A percentile compares a stretch with the other conserved stretches of the same genome.
phyloP scores from a whole-genome alignment of 345 rosid species.

The Punica granatum region DNA sequence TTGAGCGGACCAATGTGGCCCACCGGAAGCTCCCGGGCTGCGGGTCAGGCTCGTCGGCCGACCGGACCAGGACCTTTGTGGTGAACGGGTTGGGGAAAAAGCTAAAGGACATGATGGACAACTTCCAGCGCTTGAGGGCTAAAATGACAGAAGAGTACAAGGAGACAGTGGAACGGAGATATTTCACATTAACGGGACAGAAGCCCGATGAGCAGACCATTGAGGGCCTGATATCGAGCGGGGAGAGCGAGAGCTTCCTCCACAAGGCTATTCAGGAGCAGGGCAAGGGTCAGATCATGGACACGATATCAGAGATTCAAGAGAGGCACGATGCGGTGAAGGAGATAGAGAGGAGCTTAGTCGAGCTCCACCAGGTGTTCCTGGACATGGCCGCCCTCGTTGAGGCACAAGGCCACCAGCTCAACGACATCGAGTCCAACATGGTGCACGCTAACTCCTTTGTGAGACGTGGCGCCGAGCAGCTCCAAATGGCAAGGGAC shows the following conservation, averaged over 20 bases:
- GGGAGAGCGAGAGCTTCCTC: conserved; percentile 75
- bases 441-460: conserved; percentile 77
- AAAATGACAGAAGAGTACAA: conserved; percentile 55
- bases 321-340: conserved; percentile 78
- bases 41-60: conserved; percentile 76
- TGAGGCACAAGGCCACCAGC: conserved; percentile 85
- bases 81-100: conserved; percentile 72
- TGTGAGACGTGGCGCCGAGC: conserved; percentile 61
- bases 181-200: conserved; percentile 71
- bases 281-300: conserved; percentile 77
- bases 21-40: conserved; percentile 52
- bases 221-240: conserved; percentile 71
- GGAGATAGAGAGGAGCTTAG: conserved; percentile 78
- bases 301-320: conserved; percentile 77
- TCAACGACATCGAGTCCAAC: conserved; percentile 70
- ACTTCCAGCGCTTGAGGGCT: conserved; percentile 53
- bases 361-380: conserved; percentile 81
- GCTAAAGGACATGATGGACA: conserved; percentile 67
- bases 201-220: conserved; percentile 64
- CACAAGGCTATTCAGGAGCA: conserved; percentile 86
- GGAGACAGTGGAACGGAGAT: conserved; percentile 75
- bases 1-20: conserved; percentile 57
- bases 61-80: conserved; percentile 71
- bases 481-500: conserved; percentile 61
- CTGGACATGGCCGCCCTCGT: conserved; percentile 81